phyloP scores from a whole-genome alignment of 2,329 filamentous ascomycete species.

The Myriosclerotinia curreyana region DNA sequence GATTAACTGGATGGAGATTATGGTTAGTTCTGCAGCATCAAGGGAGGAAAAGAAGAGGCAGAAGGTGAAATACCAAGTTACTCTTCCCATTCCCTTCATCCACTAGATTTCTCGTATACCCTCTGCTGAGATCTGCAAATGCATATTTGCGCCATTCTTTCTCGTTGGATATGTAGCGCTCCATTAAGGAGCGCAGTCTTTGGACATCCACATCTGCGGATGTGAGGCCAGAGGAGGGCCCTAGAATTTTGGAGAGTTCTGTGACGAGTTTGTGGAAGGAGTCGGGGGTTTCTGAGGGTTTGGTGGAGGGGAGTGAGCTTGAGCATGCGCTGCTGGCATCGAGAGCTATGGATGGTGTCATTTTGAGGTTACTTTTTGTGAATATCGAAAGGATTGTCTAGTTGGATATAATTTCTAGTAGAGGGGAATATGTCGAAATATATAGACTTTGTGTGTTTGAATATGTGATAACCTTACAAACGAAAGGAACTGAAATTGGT shows the following conservation, averaged over 20 bases:
- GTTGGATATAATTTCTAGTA: background rate
- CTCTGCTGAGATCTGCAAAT: slow-evolving; percentile 63
- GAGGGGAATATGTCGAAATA: background rate
- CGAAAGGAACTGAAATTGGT: background rate
- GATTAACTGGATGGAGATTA: slow-evolving; percentile 65
- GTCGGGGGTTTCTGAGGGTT: slow-evolving; percentile 40
- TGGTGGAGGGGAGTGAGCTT: background rate
- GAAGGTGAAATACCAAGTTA: slow-evolving; percentile 45
- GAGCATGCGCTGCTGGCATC: slow-evolving; percentile 9
- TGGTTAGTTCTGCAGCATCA: slow-evolving; percentile 2
- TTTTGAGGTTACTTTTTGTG: background rate
- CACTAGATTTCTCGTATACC: slow-evolving; percentile 85
- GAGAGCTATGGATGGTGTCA: slow-evolving; percentile 17
- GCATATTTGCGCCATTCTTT: slow-evolving; percentile 74
- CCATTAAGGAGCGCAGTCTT: slow-evolving; percentile 70
- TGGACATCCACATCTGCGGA: slow-evolving; percentile 77
- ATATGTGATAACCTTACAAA: background rate
- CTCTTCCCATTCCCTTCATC: slow-evolving; percentile 77
- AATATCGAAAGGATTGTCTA: background rate
- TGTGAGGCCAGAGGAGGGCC: slow-evolving; percentile 76
- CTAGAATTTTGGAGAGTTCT: slow-evolving; percentile 70
- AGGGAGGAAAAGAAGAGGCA: background rate
- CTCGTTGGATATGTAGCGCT: slow-evolving; percentile 65
- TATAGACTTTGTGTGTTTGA: background rate
- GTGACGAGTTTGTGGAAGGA: slow-evolving; percentile 68